A percentile compares a stretch with the other conserved stretches of the same genome.
Conservation (phyloP, 2,329 filamentous ascomycete species). For the Penicillium sp. region DNA sequence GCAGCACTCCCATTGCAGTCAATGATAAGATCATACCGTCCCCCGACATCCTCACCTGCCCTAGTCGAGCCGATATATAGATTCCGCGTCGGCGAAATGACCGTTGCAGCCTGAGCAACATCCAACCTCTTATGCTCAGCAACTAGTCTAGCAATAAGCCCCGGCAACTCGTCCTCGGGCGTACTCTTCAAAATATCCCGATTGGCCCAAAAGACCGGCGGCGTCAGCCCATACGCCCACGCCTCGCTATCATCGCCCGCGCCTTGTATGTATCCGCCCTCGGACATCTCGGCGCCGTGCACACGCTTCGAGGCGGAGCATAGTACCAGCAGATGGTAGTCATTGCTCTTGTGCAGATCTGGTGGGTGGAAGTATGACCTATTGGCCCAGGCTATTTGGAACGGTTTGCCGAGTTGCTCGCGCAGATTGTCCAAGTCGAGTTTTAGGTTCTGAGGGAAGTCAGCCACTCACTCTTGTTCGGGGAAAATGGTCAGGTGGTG, state of each 20-base stretch:
- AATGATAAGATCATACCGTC: slow-evolving; percentile 46
- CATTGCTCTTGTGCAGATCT: slow-evolving; percentile 44
- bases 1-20: slow-evolving; percentile 35
- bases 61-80: slow-evolving; percentile 31
- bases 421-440: slow-evolving; percentile 57
- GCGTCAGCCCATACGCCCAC: slow-evolving; percentile 79
- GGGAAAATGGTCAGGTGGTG: not conserved
- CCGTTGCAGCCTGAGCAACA: slow-evolving; percentile 24
- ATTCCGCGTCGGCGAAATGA: slow-evolving; percentile 40
- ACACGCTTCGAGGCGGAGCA: slow-evolving; percentile 78
- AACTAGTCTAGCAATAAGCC: slow-evolving; percentile 48
- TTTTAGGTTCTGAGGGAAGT: slow-evolving; percentile 50
- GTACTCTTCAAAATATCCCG: slow-evolving; percentile 57
- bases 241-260: slow-evolving; percentile 93
- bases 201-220: slow-evolving; percentile 74
- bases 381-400: slow-evolving; percentile 76
- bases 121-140: slow-evolving; percentile 24
- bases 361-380: slow-evolving; percentile 57
- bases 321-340: slow-evolving; percentile 71
- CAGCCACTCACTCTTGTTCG: slow-evolving; percentile 2
- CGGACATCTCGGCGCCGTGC: slow-evolving; percentile 62
- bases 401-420: slow-evolving; percentile 61
- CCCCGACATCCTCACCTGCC: slow-evolving; percentile 36
- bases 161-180: slow-evolving; percentile 61
- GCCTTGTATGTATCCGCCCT: slow-evolving; percentile 83